Percentiles rank a stretch among this genome's conserved stretches.
Conservation (phyloP, 2,329 filamentous ascomycete species). For the Fusarium sp. region DNA sequence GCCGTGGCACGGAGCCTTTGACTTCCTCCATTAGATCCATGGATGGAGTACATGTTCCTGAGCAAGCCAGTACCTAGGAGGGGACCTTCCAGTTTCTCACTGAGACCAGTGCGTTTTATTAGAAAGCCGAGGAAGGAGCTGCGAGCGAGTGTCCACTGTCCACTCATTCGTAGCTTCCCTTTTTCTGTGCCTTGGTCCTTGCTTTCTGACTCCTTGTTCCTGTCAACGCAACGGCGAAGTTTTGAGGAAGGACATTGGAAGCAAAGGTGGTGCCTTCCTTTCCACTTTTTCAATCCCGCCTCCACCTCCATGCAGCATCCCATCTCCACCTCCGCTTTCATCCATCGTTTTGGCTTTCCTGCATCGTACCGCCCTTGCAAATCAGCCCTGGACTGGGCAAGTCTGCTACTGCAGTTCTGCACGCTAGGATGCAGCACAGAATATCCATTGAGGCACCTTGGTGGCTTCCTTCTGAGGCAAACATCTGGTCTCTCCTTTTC, state of each 20-base stretch:
- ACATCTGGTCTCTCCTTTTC: background rate
- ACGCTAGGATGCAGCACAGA: conserved; percentile 10
- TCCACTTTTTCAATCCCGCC: conserved; percentile 4
- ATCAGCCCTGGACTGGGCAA: conserved; percentile 4
- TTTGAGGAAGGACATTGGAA: conserved; percentile 15
- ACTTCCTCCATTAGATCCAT: background rate
- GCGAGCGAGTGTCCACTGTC: background rate
- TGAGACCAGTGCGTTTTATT: background rate
- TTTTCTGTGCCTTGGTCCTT: conserved; percentile 1
- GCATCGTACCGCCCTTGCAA: conserved; percentile 11
- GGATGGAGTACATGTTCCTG: background rate
- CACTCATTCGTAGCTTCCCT: conserved; percentile 6
- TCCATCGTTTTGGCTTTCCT: conserved; percentile 10
- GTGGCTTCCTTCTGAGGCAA: conserved; percentile 2
- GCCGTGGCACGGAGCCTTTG: background rate
- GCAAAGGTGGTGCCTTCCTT: conserved; percentile 7
- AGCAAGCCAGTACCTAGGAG: background rate
- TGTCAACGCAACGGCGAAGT: conserved; percentile 12
- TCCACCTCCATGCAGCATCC: conserved; percentile 2
- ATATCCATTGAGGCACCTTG: conserved; percentile 1
- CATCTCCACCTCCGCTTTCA: conserved; percentile 4
- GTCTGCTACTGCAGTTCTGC: conserved; percentile 1
- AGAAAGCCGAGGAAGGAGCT: background rate
- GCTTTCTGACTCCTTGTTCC: conserved; percentile 4
- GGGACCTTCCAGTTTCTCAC: background rate